A percentile compares a stretch with the other conserved stretches of the same genome.
phyloP scores from a whole-genome alignment of 257 asterid species.

The Scutellaria galericulata region DNA sequence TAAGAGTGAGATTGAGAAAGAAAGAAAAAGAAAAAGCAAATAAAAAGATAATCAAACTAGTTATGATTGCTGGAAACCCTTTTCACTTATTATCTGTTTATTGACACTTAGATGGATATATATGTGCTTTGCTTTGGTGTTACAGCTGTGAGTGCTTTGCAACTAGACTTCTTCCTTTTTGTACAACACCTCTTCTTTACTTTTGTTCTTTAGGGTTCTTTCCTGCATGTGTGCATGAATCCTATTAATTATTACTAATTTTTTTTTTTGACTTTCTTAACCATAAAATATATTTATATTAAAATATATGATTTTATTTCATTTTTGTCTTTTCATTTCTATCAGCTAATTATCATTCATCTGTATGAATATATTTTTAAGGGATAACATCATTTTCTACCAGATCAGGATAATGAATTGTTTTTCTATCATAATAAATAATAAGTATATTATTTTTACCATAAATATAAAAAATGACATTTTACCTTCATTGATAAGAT shows the following conservation, averaged over 20 bases:
- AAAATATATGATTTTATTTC: too few species aligned
- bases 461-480: too few species aligned
- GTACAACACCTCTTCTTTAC: background rate
- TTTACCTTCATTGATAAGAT: too few species aligned
- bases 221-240: conserved; percentile 24
- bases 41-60: conserved; percentile 61
- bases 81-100: conserved; percentile 40
- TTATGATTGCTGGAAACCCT: conserved; percentile 52
- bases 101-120: conserved; percentile 34
- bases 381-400: too few species aligned
- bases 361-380: too few species aligned
- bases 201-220: background rate
- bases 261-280: too few species aligned
- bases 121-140: conserved; percentile 27
- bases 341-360: too few species aligned
- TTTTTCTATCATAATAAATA: too few species aligned
- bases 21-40: conserved; percentile 32
- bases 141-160: conserved; percentile 57
- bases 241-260: background rate
- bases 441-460: too few species aligned
- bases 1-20: conserved; percentile 17
- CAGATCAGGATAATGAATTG: too few species aligned
- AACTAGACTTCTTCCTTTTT: conserved; percentile 34
- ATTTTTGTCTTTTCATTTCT: too few species aligned
- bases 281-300: too few species aligned